Evolutionary conservation across 106 monocot species (phyloP).

Genomic region (Dendrobium officinale): DNA sequence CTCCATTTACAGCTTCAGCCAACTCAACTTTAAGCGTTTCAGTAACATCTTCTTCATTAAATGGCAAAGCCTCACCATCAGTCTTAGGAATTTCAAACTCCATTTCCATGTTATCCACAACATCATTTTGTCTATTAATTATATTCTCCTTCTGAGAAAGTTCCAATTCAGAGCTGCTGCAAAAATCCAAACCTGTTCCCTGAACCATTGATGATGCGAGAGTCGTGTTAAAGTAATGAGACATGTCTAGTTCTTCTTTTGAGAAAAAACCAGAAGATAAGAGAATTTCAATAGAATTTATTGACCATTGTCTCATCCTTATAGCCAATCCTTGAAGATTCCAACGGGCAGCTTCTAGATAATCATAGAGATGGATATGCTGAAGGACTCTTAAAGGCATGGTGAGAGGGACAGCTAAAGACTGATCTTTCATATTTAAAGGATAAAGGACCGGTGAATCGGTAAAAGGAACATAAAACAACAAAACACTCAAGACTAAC

Average conservation of each 20-base stretch:
- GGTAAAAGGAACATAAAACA: constrained; percentile 19
- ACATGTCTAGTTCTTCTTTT: constrained; percentile 14
- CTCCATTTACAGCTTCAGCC: neutral
- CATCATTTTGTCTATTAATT: neutral
- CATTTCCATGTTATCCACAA: constrained; percentile 6
- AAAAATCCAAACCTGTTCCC: constrained; percentile 9
- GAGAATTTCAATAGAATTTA: constrained; percentile 12
- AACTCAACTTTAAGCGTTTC: constrained; percentile 9
- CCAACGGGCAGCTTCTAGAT: constrained; percentile 2
- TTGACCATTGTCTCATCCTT: constrained; percentile 23
- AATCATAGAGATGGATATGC: constrained; percentile 8
- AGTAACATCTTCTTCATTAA: neutral
- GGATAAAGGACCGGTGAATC: constrained; percentile 30
- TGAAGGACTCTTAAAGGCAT: neutral
- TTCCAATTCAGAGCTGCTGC: neutral
- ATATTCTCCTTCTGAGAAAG: neutral
- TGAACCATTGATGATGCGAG: constrained; percentile 8
- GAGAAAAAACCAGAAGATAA: neutral
- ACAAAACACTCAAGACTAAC: constrained; percentile 31
- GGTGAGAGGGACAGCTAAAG: constrained; percentile 1
- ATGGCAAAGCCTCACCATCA: neutral
- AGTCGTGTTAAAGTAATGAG: constrained; percentile 30
- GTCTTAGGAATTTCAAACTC: neutral
- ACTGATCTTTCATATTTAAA: constrained; percentile 13
- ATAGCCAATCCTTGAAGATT: constrained; percentile 19